Conservation (phyloP, 2,329 filamentous ascomycete genomes). For the Neophaeococcomyces aloes region DNA sequence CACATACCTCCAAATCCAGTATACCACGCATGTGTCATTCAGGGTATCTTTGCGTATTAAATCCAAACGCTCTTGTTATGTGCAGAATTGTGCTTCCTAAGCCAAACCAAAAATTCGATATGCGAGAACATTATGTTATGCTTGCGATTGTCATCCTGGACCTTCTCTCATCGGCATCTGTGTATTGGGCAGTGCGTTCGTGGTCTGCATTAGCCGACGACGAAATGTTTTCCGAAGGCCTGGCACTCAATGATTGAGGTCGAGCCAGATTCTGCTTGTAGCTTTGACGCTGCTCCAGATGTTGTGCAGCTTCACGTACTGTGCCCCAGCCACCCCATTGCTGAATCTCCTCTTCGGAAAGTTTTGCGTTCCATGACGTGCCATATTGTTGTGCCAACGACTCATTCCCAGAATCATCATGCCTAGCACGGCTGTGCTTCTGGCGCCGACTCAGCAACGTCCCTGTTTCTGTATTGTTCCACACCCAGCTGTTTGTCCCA, state of each 20-base stretch:
- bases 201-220: not conserved
- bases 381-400: slow-evolving; percentile 15
- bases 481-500: slow-evolving; percentile 65
- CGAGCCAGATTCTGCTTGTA: slow-evolving; percentile 16
- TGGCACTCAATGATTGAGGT: slow-evolving; percentile 15
- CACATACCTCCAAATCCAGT: too few relatives aligned
- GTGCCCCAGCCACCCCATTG: slow-evolving; percentile 76
- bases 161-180: not conserved
- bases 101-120: too few relatives aligned
- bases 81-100: too few relatives aligned
- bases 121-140: not conserved
- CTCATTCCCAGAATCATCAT: slow-evolving; percentile 12
- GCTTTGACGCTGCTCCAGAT: slow-evolving; percentile 37
- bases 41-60: too few relatives aligned
- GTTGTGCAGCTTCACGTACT: slow-evolving; percentile 53
- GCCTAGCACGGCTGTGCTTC: slow-evolving; percentile 17
- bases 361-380: slow-evolving; percentile 17
- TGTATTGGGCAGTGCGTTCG: not conserved
- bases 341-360: slow-evolving; percentile 47
- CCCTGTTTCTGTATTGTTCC: slow-evolving; percentile 51
- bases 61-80: too few relatives aligned
- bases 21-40: too few relatives aligned
- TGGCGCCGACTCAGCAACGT: slow-evolving; percentile 18
- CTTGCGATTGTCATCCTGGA: slow-evolving; percentile 6
- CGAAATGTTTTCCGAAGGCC: not conserved